Evolutionary conservation across 768 basidiomycete genomes (phyloP).

Genomic region (Lyophyllum shimeji): DNA sequence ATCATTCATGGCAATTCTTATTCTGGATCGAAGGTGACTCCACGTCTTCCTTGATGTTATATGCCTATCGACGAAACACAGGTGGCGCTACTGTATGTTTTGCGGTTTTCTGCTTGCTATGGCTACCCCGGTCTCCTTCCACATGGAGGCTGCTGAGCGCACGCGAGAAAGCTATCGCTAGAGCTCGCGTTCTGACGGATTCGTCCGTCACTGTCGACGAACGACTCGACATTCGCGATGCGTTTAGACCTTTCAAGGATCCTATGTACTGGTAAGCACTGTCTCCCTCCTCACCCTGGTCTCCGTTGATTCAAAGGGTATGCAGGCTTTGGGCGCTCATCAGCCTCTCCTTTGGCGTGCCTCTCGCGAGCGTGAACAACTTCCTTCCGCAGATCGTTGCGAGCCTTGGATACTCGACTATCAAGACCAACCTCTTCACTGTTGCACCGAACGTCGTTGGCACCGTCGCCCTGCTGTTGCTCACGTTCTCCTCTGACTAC

Average conservation of each 20-base stretch:
- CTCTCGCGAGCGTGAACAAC: conserved; percentile 51
- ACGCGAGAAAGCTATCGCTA: conserved; percentile 40
- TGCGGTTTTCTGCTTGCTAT: conserved; percentile 45
- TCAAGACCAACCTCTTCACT: conserved; percentile 53
- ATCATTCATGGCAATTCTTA: conserved; percentile 51
- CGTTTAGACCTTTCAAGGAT: conserved; percentile 42
- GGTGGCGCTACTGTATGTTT: conserved; percentile 41
- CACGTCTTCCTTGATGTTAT: not conserved
- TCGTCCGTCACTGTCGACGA: conserved; percentile 45
- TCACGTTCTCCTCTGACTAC: conserved; percentile 52
- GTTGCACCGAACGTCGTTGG: conserved; percentile 53
- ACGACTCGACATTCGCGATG: conserved; percentile 39
- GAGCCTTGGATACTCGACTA: conserved; percentile 43
- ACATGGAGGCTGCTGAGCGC: conserved; percentile 38
- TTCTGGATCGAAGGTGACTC: conserved; percentile 51
- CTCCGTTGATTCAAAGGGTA: not conserved
- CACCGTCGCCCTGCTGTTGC: conserved; percentile 41
- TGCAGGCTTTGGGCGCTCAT: conserved; percentile 45
- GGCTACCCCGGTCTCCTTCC: conserved; percentile 43
- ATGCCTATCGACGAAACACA: conserved; percentile 17
- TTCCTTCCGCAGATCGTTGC: conserved; percentile 50
- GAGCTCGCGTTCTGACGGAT: conserved; percentile 42
- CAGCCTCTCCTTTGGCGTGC: conserved; percentile 46
- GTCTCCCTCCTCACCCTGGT: not conserved
- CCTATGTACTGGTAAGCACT: conserved; percentile 40